Percentiles rank a stretch among this genome's conserved stretches.
phyloP scores from a whole-genome alignment of 202 grass and related monocot genomes.

The Panicum hallii region DNA sequence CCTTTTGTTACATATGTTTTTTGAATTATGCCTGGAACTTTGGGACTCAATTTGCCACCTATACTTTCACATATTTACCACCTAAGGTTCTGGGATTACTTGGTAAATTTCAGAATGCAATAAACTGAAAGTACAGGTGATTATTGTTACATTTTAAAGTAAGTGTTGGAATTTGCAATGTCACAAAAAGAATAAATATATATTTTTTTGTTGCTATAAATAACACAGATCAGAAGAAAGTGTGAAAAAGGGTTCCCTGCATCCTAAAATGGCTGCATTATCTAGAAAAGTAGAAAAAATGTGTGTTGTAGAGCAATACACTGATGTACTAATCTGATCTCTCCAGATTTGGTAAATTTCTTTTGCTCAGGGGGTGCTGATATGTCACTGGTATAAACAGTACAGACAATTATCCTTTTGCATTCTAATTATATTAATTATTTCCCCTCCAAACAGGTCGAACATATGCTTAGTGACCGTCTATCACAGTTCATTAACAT shows the following conservation, averaged over 20 bases:
- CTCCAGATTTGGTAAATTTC: conserved; percentile 8
- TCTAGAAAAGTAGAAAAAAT: conserved; percentile 27
- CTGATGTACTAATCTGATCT: conserved; percentile 21
- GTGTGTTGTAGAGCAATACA: conserved; percentile 2
- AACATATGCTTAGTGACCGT: conserved; percentile 95
- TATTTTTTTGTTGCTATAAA: conserved; percentile 30
- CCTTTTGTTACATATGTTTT: conserved; percentile 1
- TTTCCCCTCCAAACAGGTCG: conserved; percentile 67
- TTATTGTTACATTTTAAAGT: conserved; percentile 11
- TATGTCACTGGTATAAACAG: conserved; percentile 27
- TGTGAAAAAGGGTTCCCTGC: conserved; percentile 22
- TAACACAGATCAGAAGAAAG: conserved; percentile 23
- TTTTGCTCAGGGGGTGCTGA: conserved; percentile 11
- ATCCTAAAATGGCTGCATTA: conserved; percentile 17
- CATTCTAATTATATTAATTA: conserved; percentile 27
- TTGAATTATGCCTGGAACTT: neutral
- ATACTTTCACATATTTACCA: conserved; percentile 25
- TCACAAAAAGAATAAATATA: neutral
- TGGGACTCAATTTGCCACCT: conserved; percentile 22
- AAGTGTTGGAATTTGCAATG: neutral
- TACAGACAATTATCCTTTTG: conserved; percentile 5
- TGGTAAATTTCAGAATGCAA: conserved; percentile 14
- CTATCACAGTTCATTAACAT: conserved; percentile 73
- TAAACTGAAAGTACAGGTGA: conserved; percentile 7
- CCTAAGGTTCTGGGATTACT: conserved; percentile 12